phyloP scores from a whole-genome alignment of 164 flowering plant genomes.

The Nelumbo lutea region DNA sequence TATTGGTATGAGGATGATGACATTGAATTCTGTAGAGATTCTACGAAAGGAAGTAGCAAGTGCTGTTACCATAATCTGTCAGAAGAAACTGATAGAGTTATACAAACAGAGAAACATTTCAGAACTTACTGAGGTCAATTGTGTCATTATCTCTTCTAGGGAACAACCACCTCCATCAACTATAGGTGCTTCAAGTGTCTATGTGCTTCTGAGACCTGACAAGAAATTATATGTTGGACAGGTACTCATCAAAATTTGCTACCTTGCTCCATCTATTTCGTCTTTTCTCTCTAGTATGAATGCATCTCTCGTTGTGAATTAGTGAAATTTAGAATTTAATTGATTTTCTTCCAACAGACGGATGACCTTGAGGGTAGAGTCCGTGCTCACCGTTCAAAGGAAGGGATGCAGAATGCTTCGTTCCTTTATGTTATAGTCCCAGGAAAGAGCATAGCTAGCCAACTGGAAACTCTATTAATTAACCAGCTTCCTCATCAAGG shows the following conservation, averaged over 20 bases:
- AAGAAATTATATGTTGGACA: conserved; percentile 76
- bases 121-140: conserved; percentile 39
- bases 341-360: conserved; percentile 40
- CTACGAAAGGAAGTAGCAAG: conserved; percentile 41
- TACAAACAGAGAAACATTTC: conserved; percentile 31
- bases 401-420: conserved; percentile 58
- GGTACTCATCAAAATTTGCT: conserved; percentile 35
- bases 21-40: conserved; percentile 18
- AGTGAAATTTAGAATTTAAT: neutral
- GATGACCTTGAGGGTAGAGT: conserved; percentile 89
- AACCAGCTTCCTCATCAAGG: conserved; percentile 77
- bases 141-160: conserved; percentile 47
- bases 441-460: conserved; percentile 90
- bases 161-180: conserved; percentile 93
- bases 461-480: conserved; percentile 82
- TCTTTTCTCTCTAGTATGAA: neutral
- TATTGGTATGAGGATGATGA: conserved; percentile 2
- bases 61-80: conserved; percentile 48
- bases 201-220: conserved; percentile 75
- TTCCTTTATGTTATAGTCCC: conserved; percentile 71
- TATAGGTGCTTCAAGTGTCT: conserved; percentile 81
- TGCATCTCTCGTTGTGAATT: neutral
- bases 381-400: conserved; percentile 69
- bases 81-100: conserved; percentile 49
- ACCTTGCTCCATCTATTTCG: neutral